Evolutionary conservation across 164 flowering plant genomes (phyloP).

Genomic region (Platanus orientalis): DNA sequence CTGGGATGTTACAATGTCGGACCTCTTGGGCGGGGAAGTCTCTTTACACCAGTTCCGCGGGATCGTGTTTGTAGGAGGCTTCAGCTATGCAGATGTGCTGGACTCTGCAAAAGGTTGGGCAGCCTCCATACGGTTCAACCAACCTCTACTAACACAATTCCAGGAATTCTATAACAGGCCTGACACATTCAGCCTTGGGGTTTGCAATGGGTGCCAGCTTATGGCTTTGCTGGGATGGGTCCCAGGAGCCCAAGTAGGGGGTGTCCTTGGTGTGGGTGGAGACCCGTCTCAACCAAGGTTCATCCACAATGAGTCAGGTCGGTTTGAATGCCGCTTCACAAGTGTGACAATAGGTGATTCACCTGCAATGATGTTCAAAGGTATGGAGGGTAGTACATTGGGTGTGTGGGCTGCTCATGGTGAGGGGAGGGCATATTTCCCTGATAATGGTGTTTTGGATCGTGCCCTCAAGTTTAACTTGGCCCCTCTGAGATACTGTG

Average conservation of each 20-base stretch:
- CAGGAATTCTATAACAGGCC: constrained; percentile 56
- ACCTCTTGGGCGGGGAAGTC: constrained; percentile 54
- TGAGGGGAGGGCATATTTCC: constrained; percentile 95
- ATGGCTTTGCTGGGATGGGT: constrained; percentile 96
- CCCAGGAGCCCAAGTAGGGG: constrained; percentile 84
- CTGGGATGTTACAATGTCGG: constrained; percentile 76
- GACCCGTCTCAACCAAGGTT: constrained; percentile 88
- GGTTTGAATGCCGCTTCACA: constrained; percentile 87
- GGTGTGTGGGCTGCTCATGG: constrained; percentile 99
- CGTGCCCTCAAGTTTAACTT: constrained; percentile 45
- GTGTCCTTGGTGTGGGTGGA: constrained; percentile 67
- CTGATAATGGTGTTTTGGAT: constrained; percentile 53
- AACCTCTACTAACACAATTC: constrained; percentile 64
- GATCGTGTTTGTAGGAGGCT: constrained; percentile 82
- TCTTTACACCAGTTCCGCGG: constrained; percentile 65
- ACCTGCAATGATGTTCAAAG: constrained; percentile 83
- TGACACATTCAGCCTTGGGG: constrained; percentile 85
- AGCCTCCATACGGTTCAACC: constrained; percentile 77
- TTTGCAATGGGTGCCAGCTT: constrained; percentile 96
- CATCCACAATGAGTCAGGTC: constrained; percentile 83
- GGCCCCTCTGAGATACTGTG: constrained; percentile 85
- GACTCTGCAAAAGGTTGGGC: constrained; percentile 97
- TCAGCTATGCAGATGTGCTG: constrained; percentile 80
- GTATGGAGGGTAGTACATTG: constrained; percentile 88
- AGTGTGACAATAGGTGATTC: constrained; percentile 80